Evolutionary conservation across 768 basidiomycete species (phyloP), one percentile per base, ranked within the genome.

Genomic region (Sarcodon aspratus): DNA sequence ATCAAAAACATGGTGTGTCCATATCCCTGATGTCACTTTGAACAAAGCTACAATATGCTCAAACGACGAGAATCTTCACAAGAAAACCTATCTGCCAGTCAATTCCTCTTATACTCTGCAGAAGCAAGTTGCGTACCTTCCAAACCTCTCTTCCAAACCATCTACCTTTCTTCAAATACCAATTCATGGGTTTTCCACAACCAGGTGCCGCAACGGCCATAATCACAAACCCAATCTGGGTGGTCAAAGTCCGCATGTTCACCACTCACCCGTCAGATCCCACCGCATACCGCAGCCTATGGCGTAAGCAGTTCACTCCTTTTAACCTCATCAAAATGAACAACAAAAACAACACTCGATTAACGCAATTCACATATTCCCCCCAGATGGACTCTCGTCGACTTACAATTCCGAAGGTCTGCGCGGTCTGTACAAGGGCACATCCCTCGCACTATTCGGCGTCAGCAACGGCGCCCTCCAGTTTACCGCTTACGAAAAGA

Each of bases 191-290:
- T 49, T 36, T 37, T 47, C 35, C 32, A 11, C 54, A 47, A 48
- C 13, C 49, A 98, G 95, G 95, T 69, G 88, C 94, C 10, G 81
- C 80, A 13, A 96, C 94, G 3, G 93, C 96, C 1, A 69, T 98
- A 58, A 75, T 96, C 61, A 99, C 95, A 7, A 98, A 99, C 64
- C 96, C 95, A 0, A 80, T 97, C 56, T 98, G 95, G 95, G 86
- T 98, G 11, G 86, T 98, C 48, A 88, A 95, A 69, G 94, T 96
- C 8, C 80, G 96, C 51, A 93, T 97, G 82, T 99, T 96, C 61
- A 91, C 93, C 1, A 85, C 92, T 1, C 69, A 68, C 9, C 63
- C 75, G 31, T 73, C 76, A 48, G 78, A 82, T 37, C 79, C 85
- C 8, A 69, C 63, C 3, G 80, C 91, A 1, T 97, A 97, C 64